phyloP scores from a whole-genome alignment of 2,329 filamentous ascomycete genomes.

The Colletotrichum sp. region DNA sequence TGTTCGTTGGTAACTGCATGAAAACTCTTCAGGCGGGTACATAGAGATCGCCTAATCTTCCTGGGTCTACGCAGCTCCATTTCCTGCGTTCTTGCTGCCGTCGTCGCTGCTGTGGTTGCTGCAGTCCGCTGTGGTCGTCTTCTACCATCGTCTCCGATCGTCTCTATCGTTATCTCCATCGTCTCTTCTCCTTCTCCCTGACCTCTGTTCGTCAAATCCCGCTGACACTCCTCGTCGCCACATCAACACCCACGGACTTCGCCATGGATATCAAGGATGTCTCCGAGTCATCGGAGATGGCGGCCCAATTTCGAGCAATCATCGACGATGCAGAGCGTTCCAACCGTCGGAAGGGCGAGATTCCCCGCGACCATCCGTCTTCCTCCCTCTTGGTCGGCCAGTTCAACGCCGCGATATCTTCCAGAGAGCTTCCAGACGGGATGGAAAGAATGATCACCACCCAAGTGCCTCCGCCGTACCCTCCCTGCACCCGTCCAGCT shows the following conservation, averaged over 20 bases:
- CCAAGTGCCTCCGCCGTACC: slow-evolving; percentile 20
- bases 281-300: background rate
- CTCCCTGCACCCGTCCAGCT: slow-evolving; percentile 24
- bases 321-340: background rate
- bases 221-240: background rate
- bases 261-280: background rate
- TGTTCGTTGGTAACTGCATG: background rate
- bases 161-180: background rate
- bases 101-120: background rate
- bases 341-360: background rate
- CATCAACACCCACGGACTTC: background rate
- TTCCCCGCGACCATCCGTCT: background rate
- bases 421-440: background rate
- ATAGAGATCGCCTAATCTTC: background rate
- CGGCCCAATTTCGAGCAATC: background rate
- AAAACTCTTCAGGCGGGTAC: background rate
- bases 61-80: background rate
- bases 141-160: background rate
- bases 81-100: background rate
- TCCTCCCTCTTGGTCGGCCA: background rate
- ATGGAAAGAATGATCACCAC: background rate
- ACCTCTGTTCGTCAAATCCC: background rate
- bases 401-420: background rate
- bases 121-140: too few relatives aligned
- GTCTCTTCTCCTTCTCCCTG: background rate